Conservation (phyloP, 2,329 filamentous ascomycete species). For the Xylariaceae sp. region DNA sequence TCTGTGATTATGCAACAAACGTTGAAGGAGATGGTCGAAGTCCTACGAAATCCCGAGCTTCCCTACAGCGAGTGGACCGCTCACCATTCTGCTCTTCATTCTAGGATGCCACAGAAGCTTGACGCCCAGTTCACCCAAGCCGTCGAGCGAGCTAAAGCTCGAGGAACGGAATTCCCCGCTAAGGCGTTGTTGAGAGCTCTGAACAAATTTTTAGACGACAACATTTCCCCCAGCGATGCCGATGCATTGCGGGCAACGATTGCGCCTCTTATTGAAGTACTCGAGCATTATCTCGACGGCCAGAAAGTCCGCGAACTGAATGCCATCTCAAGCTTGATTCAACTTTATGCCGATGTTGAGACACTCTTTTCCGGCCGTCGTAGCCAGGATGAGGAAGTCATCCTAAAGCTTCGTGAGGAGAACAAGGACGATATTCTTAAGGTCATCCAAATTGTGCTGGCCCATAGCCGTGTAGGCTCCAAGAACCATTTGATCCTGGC, state of each 20-base stretch:
- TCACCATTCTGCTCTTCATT: slow-evolving; percentile 94
- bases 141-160: slow-evolving; percentile 78
- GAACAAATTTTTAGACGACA: slow-evolving; percentile 86
- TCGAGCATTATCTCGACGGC: slow-evolving; percentile 81
- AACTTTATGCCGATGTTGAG: slow-evolving; percentile 83
- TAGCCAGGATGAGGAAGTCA: slow-evolving; percentile 87
- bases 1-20: slow-evolving; percentile 91
- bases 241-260: slow-evolving; percentile 74
- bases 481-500: slow-evolving; percentile 95
- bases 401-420: slow-evolving; percentile 91
- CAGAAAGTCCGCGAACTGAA: slow-evolving; percentile 88
- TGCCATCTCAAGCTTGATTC: slow-evolving; percentile 77
- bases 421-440: slow-evolving; percentile 89
- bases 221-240: slow-evolving; percentile 72
- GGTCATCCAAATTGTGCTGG: slow-evolving; percentile 87
- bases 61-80: slow-evolving; percentile 97
- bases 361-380: slow-evolving; percentile 83
- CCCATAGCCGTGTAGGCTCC: slow-evolving; percentile 86
- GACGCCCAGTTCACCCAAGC: slow-evolving; percentile 81
- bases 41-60: slow-evolving; percentile 85
- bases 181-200: slow-evolving; percentile 85
- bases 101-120: slow-evolving; percentile 94
- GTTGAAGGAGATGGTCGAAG: slow-evolving; percentile 85
- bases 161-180: slow-evolving; percentile 86
- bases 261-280: slow-evolving; percentile 74